phyloP scores from a whole-genome alignment of 495 filamentous ascomycete genomes.

The Articulospora tetracladia region DNA sequence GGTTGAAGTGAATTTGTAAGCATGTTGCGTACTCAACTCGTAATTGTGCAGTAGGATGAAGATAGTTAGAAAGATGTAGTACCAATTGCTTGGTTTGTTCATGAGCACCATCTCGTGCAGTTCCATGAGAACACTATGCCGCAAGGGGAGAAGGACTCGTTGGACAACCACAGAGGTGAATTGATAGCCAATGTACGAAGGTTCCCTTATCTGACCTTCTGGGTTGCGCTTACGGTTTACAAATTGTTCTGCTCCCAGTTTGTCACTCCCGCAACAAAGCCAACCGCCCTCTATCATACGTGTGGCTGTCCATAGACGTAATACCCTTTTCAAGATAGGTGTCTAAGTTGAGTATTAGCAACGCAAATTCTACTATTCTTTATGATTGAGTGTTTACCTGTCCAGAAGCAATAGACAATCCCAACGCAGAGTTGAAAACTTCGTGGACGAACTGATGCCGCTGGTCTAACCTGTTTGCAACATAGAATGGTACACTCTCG shows the following conservation, averaged over 20 bases:
- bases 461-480: conserved; percentile 32
- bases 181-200: conserved; percentile 37
- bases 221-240: conserved; percentile 30
- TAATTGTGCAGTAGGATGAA: conserved; percentile 41
- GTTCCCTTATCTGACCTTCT: conserved; percentile 29
- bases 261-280: conserved; percentile 31
- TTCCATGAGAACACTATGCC: conserved; percentile 27
- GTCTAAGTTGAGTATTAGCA: too few relatives aligned
- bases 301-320: conserved; percentile 36
- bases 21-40: conserved; percentile 33
- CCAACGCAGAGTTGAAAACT: conserved; percentile 32
- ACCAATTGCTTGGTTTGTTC: conserved; percentile 35
- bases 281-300: conserved; percentile 37
- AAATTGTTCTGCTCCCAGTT: conserved; percentile 22
- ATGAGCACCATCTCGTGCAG: conserved; percentile 30
- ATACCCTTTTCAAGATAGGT: too few relatives aligned
- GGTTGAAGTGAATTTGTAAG: conserved; percentile 28
- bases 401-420: conserved; percentile 29
- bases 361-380: too few relatives aligned
- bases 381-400: conserved; percentile 24
- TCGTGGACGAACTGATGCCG: conserved; percentile 31
- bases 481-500: conserved; percentile 24
- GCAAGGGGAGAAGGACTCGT: conserved; percentile 30
- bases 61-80: conserved; percentile 29
- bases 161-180: conserved; percentile 35